Conservation (phyloP, 2,329 filamentous ascomycete species). For the Aspergillus fumigatus region DNA sequence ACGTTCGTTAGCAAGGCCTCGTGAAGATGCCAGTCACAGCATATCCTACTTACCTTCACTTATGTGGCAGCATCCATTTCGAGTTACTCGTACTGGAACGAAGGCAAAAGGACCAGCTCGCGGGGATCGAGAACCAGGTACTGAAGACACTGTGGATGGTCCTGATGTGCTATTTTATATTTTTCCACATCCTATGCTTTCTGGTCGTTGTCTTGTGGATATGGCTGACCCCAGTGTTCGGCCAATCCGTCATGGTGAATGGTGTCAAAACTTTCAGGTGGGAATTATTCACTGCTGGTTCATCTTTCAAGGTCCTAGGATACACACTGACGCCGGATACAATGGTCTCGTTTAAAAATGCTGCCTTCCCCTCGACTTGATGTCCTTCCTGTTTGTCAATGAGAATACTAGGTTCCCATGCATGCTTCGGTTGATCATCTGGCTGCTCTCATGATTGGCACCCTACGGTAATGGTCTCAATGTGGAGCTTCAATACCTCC, state of each 20-base stretch:
- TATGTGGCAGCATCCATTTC: conserved; percentile 84
- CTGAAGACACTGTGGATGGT: conserved; percentile 76
- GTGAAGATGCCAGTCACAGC: conserved; percentile 6
- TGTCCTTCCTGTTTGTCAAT: conserved; percentile 81
- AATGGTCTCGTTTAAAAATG: conserved; percentile 79
- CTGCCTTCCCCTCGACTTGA: conserved; percentile 66
- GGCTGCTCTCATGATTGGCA: conserved; percentile 65
- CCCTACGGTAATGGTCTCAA: conserved; percentile 63
- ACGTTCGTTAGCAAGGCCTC: not conserved
- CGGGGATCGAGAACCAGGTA: conserved; percentile 89
- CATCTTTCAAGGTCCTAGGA: conserved; percentile 86
- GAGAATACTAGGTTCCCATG: conserved; percentile 92
- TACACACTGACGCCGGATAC: conserved; percentile 86
- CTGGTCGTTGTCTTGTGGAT: conserved; percentile 76
- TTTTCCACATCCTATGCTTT: conserved; percentile 71
- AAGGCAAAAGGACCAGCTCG: conserved; percentile 89
- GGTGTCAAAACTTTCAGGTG: conserved; percentile 72
- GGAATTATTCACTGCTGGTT: conserved; percentile 78
- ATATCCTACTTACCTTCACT: conserved; percentile 72
- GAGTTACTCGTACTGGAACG: conserved; percentile 83
- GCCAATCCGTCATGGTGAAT: conserved; percentile 53
- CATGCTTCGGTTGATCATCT: conserved; percentile 88
- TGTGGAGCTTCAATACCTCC: conserved; percentile 81
- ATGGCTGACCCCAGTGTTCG: conserved; percentile 55
- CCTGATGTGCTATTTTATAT: conserved; percentile 70